Evolutionary conservation across 805 yeast species (phyloP), one percentile per base, ranked within the genome.

Genomic region (Candida ponderosae): DNA sequence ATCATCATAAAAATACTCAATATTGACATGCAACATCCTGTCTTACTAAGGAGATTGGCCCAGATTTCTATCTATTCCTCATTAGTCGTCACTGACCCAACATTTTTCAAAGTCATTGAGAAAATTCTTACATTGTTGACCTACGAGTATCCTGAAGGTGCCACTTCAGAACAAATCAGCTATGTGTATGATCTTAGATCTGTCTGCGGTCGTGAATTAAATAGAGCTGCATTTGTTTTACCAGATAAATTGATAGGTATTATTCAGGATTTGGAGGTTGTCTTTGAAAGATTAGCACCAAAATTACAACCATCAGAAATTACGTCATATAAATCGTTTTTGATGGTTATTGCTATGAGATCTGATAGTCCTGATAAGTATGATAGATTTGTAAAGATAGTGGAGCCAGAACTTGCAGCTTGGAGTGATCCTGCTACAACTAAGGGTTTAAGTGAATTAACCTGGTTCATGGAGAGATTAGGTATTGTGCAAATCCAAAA

Each of bases 391-490:
- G 72, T 86, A 17, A 72, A 77, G 32, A 83, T 94, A 40, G 98
- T 94, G 2, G 98, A 93, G 55, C 95, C 96, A 0, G 97, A 93
- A 46, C 65, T 94, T 34, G 63, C 72, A 11, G 89, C 96, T 0
- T 93, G 99, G 99, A 80, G 90, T 1, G 88, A 89, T 33, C 90
- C 88, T 17, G 79, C 76, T 10, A 90, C 97, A 0, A 88, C 86
- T 44, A 87, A 87, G 53, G 97, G 97, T 0, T 64, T 93, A 21
- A 66, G 80, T 52, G 95, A 90, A 53, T 68, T 94, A 32, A 96
- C 87, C 42, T 93, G 97, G 97, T 93, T 93, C 50, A 90, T 93
- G 97, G 97, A 89, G 60, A 73, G 97, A 50, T 72, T 94, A 36
- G 98, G 98, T 3, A 86, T 93, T 38, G 97, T 88, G 3, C 79